Percentiles rank a stretch among this genome's conserved stretches.
phyloP scores from a whole-genome alignment of 768 basidiomycete species.

The Boletus sp. region DNA sequence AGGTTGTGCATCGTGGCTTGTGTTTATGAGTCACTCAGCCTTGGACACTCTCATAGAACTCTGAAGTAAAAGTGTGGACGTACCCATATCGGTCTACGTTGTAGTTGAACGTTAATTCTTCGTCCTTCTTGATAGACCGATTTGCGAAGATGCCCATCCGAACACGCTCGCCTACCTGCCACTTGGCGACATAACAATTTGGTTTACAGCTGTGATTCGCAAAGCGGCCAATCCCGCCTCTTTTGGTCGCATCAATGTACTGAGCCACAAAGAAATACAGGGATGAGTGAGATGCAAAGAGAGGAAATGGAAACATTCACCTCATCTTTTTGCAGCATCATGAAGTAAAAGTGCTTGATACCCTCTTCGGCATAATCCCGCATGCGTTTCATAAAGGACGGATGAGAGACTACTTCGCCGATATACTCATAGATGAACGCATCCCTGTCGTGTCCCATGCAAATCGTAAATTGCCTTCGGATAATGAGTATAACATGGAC shows the following conservation, averaged over 20 bases:
- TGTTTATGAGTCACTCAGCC: neutral
- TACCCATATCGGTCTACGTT: conserved; percentile 99
- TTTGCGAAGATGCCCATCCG: conserved; percentile 99
- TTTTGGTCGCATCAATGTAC: conserved; percentile 98
- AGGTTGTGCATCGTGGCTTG: conserved; percentile 86
- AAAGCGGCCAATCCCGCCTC: conserved; percentile 94
- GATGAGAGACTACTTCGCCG: conserved; percentile 89
- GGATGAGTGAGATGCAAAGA: neutral
- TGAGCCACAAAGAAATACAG: conserved; percentile 25
- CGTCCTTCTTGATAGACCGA: conserved; percentile 66
- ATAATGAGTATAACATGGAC: conserved; percentile 22
- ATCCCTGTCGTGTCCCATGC: conserved; percentile 52
- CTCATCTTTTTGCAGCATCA: conserved; percentile 99
- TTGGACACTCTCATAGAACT: neutral
- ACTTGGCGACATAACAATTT: conserved; percentile 97
- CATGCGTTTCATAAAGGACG: conserved; percentile 91
- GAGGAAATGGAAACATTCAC: conserved; percentile 41
- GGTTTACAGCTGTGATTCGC: conserved; percentile 98
- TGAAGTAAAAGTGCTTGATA: conserved; percentile 97
- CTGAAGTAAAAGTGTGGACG: conserved; percentile 24
- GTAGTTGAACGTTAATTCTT: conserved; percentile 98
- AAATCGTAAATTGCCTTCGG: conserved; percentile 2
- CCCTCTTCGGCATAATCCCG: conserved; percentile 89
- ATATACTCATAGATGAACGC: conserved; percentile 96
- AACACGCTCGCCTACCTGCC: conserved; percentile 85